Base-by-base conservation (phyloP, 495 filamentous ascomycete species). In the Friedmanniomyces endolithicus region DNA sequence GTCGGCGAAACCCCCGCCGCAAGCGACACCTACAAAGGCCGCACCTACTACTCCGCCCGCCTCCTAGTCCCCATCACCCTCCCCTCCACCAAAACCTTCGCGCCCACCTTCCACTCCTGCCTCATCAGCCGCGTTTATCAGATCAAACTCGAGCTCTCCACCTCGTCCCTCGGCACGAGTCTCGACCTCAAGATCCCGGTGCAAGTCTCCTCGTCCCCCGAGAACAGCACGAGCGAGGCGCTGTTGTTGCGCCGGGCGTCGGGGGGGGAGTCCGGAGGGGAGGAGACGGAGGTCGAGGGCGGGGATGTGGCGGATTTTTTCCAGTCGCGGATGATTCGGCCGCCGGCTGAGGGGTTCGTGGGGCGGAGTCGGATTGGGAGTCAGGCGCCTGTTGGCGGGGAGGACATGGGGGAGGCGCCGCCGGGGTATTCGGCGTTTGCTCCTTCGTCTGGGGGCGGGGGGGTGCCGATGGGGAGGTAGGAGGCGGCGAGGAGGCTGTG, bases 71-170 rank as follows among this genome's bases (percentile, higher is more conserved):
- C 92, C 0, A 70, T 98, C 65, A 72, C 76, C 0, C 72, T 94
- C 0, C 88, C 92, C 0, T 71, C 68, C 11, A 79, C 78, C 60
- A 86, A 82, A 57, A 72, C 80, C 1, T 88, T 90, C 68, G 68
- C 92, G 25, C 94, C 92, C 0, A 89, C 87, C 17, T 98, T 97
- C 71, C 83, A 92, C 70, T 79, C 81, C 51, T 98, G 92, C 69
- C 78, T 95, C 61, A 72, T 85, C 27, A 85, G 84, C 16, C 83
- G 92, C 55, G 70, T 82, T 23, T 97, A 98, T 70, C 71, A 75
- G 9, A 74, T 96, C 20, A 82, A 85, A 40, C 70, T 97, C 47
- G 72, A 74, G 8, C 64, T 90, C 50, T 73, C 79, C 2, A 69
- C 86, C 39, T 73, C 79, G 6, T 73, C 73, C 19, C 70, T 78